Base-by-base conservation (phyloP, 2,329 filamentous ascomycete genomes). In the Nemania abortiva region DNA sequence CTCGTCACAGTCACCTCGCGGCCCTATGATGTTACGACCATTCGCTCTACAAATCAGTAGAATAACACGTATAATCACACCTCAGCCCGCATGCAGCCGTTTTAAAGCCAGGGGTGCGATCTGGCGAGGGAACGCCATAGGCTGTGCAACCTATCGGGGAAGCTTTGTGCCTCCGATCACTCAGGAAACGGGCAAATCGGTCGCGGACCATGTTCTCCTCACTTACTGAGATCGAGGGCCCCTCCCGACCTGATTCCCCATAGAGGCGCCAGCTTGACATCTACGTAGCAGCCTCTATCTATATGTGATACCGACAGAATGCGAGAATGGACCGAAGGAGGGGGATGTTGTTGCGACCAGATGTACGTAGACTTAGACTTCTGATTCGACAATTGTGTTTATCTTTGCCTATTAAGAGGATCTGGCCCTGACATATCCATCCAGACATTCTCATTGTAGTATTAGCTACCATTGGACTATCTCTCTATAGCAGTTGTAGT, bases 251-350 rank as follows among this genome's bases (percentile, higher is more conserved):
- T 34, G 11, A 18, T 54, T 34, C 55, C 29, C 47, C 57, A 39
- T 63, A 31, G 42, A 65, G 24, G 29, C 29, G 13, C 24, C 37
- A 24, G n/a, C 18, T 31, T 11, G 39, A 56, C n/a, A n/a, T 45
- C 45, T 22, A 56, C 42, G 55, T 56, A 58, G 63, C 61, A 71
- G 49, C 63, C 24, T 49, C 56, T 63, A 58, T 60, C 53, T 52
- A 22, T 60, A 27, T 39, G 53, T 18, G 53, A 76, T 74, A 69
- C 75, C 75, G 74, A 75, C 65, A 70, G 70, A 75, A 54, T 66
- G 70, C 76, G 76, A 77, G 73, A 76, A 75, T 76, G 66, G 69
- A 60, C 75, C 76, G 76, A 77, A 52, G 70, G 75, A 56, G 74
- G 75, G 74, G 64, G 53, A 56, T 57, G 29, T 45, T 22, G 54